Conservation (phyloP, 73 alveolate species). For the Stentor coeruleus region DNA sequence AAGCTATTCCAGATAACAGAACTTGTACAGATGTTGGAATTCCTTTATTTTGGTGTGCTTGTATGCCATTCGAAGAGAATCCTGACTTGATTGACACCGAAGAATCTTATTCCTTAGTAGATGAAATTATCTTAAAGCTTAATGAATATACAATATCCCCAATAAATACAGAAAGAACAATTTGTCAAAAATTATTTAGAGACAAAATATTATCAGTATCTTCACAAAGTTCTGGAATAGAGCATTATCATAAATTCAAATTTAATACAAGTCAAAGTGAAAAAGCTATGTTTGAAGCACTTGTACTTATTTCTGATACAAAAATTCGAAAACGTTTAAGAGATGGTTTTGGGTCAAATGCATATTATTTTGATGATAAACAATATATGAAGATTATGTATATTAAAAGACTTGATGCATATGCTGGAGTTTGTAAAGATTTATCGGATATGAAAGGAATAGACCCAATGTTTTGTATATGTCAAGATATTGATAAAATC, state of each 20-base stretch:
- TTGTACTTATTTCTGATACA: not conserved
- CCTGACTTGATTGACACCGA: not conserved
- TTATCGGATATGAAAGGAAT: not conserved
- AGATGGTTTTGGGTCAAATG: not conserved
- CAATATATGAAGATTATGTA: not conserved
- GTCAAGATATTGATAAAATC: not conserved
- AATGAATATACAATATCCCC: not conserved
- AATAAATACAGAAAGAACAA: not conserved
- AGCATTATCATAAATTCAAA: not conserved
- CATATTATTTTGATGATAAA: not conserved
- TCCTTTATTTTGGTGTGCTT: conserved; percentile 11
- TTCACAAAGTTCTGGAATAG: not conserved
- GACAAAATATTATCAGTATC: not conserved
- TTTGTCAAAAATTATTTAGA: conserved; percentile 6
- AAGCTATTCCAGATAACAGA: conserved; percentile 19
- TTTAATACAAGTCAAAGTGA: not conserved
- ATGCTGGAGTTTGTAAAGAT: conserved; percentile 23
- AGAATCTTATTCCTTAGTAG: not conserved
- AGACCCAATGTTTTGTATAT: conserved; percentile 22
- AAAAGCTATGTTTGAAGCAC: conserved; percentile 13
- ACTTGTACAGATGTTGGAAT: conserved; percentile 20
- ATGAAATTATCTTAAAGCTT: not conserved
- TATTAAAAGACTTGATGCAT: conserved; percentile 17
- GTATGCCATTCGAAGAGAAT: not conserved
- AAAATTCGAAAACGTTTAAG: not conserved